Base-by-base conservation (phyloP, 106 monocot genomes). In the Dendrobium huoshanense region DNA sequence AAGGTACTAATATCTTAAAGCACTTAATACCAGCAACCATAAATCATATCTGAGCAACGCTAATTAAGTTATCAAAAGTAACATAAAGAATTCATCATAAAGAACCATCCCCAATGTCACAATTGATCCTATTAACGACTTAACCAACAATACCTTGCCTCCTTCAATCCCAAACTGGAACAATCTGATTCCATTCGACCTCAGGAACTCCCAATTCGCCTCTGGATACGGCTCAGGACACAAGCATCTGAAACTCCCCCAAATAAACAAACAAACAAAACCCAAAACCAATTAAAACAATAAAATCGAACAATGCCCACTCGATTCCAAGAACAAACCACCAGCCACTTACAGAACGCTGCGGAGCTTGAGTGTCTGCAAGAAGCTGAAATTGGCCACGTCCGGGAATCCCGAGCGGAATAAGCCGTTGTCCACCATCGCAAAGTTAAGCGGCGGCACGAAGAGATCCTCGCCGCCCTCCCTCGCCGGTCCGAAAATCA, bases 371-470 rank as follows among this genome's bases (percentile, higher is more conserved):
- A 91, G 91, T 27, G 88, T 82, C 47, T 77, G 47, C 27, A 91
- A 42, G 82, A 89, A 91, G 24, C 86, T 47, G 82, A 91, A 85
- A 79, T 89, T 91, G 80, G 81, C 68, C 22, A 72, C 44, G 47
- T 87, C 83, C 0, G 91, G 91, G 61, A 85, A 91, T 3, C 91
- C 91, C 55, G 91, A 91, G 55, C 91, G 86, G 84, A 76, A 91
- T 3, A 91, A 80, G 11, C 91, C 91, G 77, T 82, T 68, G 59
- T 89, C 91, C 5, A 91, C 91, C 86, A 87, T 89, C 10, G 88
- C 79, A 81, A 91, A 91, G 74, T 91, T 91, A 79, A 89, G 84
- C 29, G 91, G 91, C 75, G 91, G 91, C 22, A 88, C 87, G 33
- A 91, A 72, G 29, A 79, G 77, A 72, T 68, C 77, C 17, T 77